phyloP scores from a whole-genome alignment of 1,284 basidiomycete genomes.

The Puccinia triticina region DNA sequence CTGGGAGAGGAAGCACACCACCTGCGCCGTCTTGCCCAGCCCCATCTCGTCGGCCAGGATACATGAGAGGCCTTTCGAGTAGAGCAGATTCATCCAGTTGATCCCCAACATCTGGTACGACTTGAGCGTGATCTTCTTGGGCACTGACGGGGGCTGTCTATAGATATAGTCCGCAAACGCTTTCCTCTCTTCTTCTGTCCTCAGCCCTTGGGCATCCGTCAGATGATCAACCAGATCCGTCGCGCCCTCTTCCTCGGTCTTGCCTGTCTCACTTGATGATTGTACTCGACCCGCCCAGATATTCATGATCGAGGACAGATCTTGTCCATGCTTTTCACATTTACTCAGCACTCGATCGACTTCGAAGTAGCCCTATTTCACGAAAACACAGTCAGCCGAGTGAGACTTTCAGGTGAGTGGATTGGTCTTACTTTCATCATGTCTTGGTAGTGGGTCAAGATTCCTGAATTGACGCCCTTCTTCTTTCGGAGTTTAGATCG shows the following conservation, averaged over 20 bases:
- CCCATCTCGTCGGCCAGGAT: constrained; percentile 91
- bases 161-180: constrained; percentile 66
- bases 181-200: constrained; percentile 56
- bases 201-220: constrained; percentile 59
- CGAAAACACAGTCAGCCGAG: neutral
- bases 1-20: constrained; percentile 92
- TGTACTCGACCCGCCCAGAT: constrained; percentile 68
- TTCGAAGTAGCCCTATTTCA: constrained; percentile 69
- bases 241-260: constrained; percentile 60
- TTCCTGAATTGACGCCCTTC: constrained; percentile 84
- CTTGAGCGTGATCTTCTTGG: constrained; percentile 77
- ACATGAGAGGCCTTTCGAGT: constrained; percentile 78
- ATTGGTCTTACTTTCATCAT: constrained; percentile 70
- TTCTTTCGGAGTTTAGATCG: constrained; percentile 78
- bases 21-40: constrained; percentile 97
- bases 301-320: constrained; percentile 69
- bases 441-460: constrained; percentile 86
- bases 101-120: constrained; percentile 97
- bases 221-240: constrained; percentile 61
- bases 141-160: constrained; percentile 74
- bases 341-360: constrained; percentile 86
- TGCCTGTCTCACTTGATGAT: constrained; percentile 38
- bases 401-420: neutral
- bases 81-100: constrained; percentile 92
- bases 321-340: constrained; percentile 79